These are phyloP conservation scores for Mycocalia duriaeana DNA, from an alignment of 1,284 basidiomycete genomes.

Conservation along the genomic window DNA sequence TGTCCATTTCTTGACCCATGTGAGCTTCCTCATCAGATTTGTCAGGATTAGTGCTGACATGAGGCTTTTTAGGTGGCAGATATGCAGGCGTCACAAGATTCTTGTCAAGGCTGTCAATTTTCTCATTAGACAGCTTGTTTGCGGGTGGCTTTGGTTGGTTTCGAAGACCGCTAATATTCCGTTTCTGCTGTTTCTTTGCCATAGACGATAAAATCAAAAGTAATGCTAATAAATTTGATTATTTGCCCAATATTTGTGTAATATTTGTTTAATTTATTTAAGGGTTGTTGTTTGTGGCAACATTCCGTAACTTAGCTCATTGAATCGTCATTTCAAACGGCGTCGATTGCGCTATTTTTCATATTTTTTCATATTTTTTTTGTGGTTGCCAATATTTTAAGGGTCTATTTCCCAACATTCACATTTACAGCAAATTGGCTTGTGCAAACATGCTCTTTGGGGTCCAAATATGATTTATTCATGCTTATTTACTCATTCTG, in stretches of 20 bases:
- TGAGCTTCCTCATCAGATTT: background rate
- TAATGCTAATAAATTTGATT: background rate
- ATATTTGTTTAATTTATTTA: background rate
- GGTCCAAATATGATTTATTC: background rate
- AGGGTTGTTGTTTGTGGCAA: background rate
- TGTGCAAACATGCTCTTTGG: background rate
- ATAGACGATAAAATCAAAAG: background rate
- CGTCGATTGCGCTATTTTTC: slow-evolving; percentile 1
- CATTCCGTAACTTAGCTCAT: background rate
- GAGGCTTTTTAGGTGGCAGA: background rate
- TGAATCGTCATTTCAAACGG: background rate
- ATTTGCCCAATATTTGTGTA: too few species aligned
- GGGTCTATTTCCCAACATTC: background rate
- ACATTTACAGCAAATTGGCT: background rate
- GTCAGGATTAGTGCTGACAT: background rate
- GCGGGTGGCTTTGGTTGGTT: background rate
- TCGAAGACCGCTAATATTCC: background rate
- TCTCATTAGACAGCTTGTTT: background rate
- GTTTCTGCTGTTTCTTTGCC: background rate
- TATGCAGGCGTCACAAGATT: background rate
- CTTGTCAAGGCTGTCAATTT: background rate
- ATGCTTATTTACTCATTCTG: background rate
- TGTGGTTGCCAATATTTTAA: background rate
- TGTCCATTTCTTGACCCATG: background rate
- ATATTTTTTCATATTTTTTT: slow-evolving; percentile 1